Evolutionary conservation across 139 green algal genomes (phyloP), one percentile per base, ranked within the genome.

Genomic region (Tetraselmis striata): DNA sequence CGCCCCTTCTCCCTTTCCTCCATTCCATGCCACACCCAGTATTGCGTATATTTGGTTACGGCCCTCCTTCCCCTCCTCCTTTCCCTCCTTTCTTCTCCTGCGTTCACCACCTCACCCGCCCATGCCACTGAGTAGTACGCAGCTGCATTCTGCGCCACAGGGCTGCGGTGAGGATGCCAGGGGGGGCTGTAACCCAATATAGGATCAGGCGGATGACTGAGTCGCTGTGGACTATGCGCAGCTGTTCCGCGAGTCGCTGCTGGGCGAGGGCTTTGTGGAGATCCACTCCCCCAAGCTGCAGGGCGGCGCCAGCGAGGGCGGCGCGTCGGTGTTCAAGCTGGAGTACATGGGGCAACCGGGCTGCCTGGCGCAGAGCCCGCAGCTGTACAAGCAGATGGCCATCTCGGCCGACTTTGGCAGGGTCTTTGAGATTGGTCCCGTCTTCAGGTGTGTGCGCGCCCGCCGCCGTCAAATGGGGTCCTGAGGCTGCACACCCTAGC

Each of bases 381-480:
- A 99, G 90, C 91, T 99, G 80, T 98, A 98, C 89, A 99, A 99
- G 88, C 96, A 99, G 91, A 99, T 99, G 96, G 94, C 95, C 59
- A 97, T 99, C 86, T 95, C 88, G 74, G 90, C 93, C 0, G 97
- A 99, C 92, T 90, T 97, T 67, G 92, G 91, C 1, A 84, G 93
- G 2, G 96, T 99, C 29, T 99, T 98, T 86, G 97, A 99, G 88
- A 93, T 99, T 32, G 96, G 94, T 18, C 95, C 97, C 0, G 96
- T 99, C 59, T 99, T 99, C 89, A 91, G 94, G 92, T 94, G 77
- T 1, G 86, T n/a, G 59, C n/a, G n/a, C n/a, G n/a, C n/a, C n/a
- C n/a, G n/a, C n/a, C n/a, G n/a, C n/a, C n/a, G n/a, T n/a, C n/a
- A n/a, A n/a, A n/a, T n/a, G n/a, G n/a, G n/a, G n/a, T n/a, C n/a